These are phyloP conservation scores for Cercophora samala DNA, from an alignment of 495 filamentous ascomycete genomes.

Conservation along the genomic window DNA sequence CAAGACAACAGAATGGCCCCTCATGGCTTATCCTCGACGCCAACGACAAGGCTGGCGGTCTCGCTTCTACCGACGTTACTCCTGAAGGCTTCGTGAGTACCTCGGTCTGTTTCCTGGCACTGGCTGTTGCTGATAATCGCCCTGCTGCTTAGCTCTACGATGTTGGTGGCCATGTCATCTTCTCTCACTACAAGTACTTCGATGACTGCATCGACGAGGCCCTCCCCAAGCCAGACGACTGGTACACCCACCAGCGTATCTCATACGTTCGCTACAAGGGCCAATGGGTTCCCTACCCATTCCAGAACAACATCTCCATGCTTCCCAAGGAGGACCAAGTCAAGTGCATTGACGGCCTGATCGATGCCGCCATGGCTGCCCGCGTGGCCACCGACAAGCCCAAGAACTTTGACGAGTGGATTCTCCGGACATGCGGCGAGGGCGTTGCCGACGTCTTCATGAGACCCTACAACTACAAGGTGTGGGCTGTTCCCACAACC, in stretches of 20 bases:
- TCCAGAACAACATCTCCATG: slow-evolving; percentile 99
- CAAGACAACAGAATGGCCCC: slow-evolving; percentile 62
- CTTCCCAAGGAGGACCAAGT: slow-evolving; percentile 96
- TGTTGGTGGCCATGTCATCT: slow-evolving; percentile 98
- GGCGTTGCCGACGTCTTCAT: slow-evolving; percentile 97
- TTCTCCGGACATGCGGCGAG: slow-evolving; percentile 83
- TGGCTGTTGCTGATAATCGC: not conserved
- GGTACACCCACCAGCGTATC: slow-evolving; percentile 97
- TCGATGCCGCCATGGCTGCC: slow-evolving; percentile 85
- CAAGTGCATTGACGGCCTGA: slow-evolving; percentile 92
- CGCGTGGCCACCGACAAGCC: slow-evolving; percentile 88
- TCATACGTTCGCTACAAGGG: slow-evolving; percentile 97
- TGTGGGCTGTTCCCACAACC: slow-evolving; percentile 97
- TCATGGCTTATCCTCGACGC: slow-evolving; percentile 96
- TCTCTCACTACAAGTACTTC: slow-evolving; percentile 99
- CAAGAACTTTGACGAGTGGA: slow-evolving; percentile 97
- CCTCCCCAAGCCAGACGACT: slow-evolving; percentile 87
- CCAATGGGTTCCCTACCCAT: slow-evolving; percentile 96
- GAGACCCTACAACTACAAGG: slow-evolving; percentile 99
- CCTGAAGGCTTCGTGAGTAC: slow-evolving; percentile 93
- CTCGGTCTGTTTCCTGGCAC: not conserved
- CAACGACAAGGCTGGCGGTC: slow-evolving; percentile 90
- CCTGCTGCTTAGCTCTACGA: slow-evolving; percentile 82
- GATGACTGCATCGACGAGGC: slow-evolving; percentile 98
- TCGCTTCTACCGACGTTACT: slow-evolving; percentile 94